These are phyloP conservation scores for Cucurbita moschata DNA, from an alignment of 306 rosid species.

Conservation along the genomic window DNA sequence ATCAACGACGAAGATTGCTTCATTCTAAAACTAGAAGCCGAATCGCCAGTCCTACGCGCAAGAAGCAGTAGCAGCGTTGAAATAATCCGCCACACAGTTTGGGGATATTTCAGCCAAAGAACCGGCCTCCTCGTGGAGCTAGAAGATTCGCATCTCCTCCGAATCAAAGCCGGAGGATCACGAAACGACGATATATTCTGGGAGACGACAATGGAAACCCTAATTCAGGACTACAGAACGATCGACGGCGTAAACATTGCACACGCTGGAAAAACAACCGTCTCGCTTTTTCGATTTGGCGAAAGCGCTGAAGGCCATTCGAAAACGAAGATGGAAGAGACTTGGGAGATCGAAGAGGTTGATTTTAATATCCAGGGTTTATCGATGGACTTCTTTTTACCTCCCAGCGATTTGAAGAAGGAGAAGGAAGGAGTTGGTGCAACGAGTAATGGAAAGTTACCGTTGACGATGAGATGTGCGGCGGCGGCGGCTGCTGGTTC, in stretches of 20 bases:
- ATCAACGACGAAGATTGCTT: constrained; percentile 66
- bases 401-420: constrained; percentile 65
- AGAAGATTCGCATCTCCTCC: constrained; percentile 70
- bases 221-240: constrained; percentile 45
- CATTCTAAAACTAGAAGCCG: constrained; percentile 54
- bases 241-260: constrained; percentile 67
- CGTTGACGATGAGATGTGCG: constrained; percentile 37
- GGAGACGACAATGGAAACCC: constrained; percentile 87
- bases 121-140: constrained; percentile 68
- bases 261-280: constrained; percentile 53
- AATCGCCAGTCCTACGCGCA: constrained; percentile 33
- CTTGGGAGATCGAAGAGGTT: constrained; percentile 74
- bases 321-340: constrained; percentile 74
- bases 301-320: constrained; percentile 41
- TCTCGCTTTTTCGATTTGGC: constrained; percentile 55
- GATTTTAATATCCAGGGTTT: constrained; percentile 73
- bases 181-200: constrained; percentile 40
- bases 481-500: constrained; percentile 19
- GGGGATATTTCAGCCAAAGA: constrained; percentile 89
- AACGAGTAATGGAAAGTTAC: constrained; percentile 24
- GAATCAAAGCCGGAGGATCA: constrained; percentile 33
- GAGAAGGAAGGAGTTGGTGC: constrained; percentile 27
- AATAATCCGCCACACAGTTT: constrained; percentile 63
- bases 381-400: constrained; percentile 67
- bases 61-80: constrained; percentile 71